Evolutionary conservation across 768 basidiomycete species (phyloP).

Genomic region (Austroboletus eburneus): DNA sequence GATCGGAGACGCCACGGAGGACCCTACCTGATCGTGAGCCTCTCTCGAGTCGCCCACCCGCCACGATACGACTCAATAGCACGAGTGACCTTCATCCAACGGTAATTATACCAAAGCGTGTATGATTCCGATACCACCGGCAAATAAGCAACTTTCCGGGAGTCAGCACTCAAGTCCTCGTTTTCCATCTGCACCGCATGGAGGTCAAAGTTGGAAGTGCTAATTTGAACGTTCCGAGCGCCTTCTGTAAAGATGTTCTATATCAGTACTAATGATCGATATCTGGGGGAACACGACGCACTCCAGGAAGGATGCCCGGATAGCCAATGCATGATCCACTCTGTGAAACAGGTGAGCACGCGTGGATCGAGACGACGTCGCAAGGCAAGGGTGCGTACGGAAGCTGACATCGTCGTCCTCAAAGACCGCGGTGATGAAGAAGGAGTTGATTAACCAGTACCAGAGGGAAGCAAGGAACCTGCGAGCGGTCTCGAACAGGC

Average conservation of each 20-base stretch:
- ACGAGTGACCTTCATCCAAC: slow-evolving; percentile 28
- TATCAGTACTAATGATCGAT: background rate
- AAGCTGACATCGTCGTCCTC: slow-evolving; percentile 55
- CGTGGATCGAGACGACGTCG: background rate
- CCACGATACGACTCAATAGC: slow-evolving; percentile 15
- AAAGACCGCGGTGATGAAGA: slow-evolving; percentile 62
- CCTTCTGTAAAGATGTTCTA: slow-evolving; percentile 16
- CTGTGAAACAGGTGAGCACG: slow-evolving; percentile 29
- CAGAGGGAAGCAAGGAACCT: slow-evolving; percentile 43
- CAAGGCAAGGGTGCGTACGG: slow-evolving; percentile 35
- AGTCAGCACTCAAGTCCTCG: slow-evolving; percentile 20
- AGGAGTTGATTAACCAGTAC: slow-evolving; percentile 41
- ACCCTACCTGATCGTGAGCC: slow-evolving; percentile 22
- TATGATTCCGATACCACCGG: slow-evolving; percentile 33
- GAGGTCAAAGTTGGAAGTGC: slow-evolving; percentile 37
- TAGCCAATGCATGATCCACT: slow-evolving; percentile 71
- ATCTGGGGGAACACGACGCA: slow-evolving; percentile 24
- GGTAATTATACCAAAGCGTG: slow-evolving; percentile 31
- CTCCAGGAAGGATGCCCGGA: slow-evolving; percentile 59
- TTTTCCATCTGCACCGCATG: slow-evolving; percentile 23
- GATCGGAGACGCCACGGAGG: too few relatives aligned
- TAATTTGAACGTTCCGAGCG: slow-evolving; percentile 50
- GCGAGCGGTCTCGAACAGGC: slow-evolving; percentile 54
- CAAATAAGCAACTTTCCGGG: slow-evolving; percentile 33
- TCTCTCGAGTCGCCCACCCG: slow-evolving; percentile 20